Conservation (phyloP, 2,329 filamentous ascomycete genomes). For the Fusarium sp. region DNA sequence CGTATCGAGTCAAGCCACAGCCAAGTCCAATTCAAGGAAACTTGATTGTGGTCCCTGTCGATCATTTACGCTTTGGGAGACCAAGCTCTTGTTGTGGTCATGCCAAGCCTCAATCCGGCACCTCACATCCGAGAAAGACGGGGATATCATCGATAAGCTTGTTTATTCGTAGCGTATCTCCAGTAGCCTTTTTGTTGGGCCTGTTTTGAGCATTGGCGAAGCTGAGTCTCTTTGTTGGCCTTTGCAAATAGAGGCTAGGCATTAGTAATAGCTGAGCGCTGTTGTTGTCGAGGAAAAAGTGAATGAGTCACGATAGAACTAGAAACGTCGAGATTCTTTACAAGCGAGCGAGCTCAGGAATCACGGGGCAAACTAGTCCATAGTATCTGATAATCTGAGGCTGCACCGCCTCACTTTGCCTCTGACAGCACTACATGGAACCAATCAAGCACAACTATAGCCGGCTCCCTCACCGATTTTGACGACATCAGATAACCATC, state of each 20-base stretch:
- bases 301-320: slow-evolving; percentile 5
- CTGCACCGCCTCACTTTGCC: slow-evolving; percentile 37
- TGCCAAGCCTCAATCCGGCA: slow-evolving; percentile 31
- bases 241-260: not conserved
- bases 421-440: not conserved
- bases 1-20: slow-evolving; percentile 14
- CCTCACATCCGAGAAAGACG: slow-evolving; percentile 19
- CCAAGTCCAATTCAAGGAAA: slow-evolving; percentile 2
- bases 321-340: slow-evolving; percentile 14
- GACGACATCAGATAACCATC: slow-evolving; percentile 7
- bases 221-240: not conserved
- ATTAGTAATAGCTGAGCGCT: too few species aligned
- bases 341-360: slow-evolving; percentile 3
- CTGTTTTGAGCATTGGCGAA: slow-evolving; percentile 1
- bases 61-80: slow-evolving; percentile 1
- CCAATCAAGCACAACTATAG: slow-evolving; percentile 21
- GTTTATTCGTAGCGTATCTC: slow-evolving; percentile 9
- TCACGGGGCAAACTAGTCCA: slow-evolving; percentile 2
- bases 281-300: not conserved
- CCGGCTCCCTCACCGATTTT: slow-evolving; percentile 6
- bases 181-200: slow-evolving; percentile 34
- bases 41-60: slow-evolving; percentile 20
- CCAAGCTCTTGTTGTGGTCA: not conserved
- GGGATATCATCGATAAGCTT: slow-evolving; percentile 31
- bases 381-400: not conserved